A percentile compares a stretch with the other conserved stretches of the same genome.
These are phyloP conservation scores for Wickerhamiella kurtzmanii DNA, from an alignment of 805 yeast species.

Conservation along the genomic window DNA sequence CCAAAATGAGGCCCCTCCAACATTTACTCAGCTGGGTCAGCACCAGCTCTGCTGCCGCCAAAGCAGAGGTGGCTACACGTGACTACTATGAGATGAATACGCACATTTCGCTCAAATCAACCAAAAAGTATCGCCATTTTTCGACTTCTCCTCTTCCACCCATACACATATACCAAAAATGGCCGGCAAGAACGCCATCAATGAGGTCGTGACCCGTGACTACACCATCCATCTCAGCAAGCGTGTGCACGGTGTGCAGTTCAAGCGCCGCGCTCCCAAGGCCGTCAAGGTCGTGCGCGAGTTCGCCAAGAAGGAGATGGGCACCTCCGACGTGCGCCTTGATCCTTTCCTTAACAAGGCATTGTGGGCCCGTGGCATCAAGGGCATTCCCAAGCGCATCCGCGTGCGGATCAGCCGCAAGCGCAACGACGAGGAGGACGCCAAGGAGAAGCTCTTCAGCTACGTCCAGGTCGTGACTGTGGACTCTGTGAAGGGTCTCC, in stretches of 20 bases:
- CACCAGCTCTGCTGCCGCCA: no score
- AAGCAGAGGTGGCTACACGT: neutral
- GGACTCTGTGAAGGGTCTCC: conserved; percentile 91
- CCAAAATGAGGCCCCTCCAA: no score
- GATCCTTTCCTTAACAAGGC: conserved; percentile 98
- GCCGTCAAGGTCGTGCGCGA: conserved; percentile 99
- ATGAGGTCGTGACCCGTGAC: conserved; percentile 99
- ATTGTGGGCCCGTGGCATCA: conserved; percentile 98
- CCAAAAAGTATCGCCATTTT: neutral
- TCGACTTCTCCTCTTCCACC: neutral
- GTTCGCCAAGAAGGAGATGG: conserved; percentile 98
- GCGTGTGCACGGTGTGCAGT: conserved; percentile 97
- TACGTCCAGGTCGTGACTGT: conserved; percentile 95
- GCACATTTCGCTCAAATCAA: neutral
- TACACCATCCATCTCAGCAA: conserved; percentile 99
- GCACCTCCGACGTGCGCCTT: conserved; percentile 96
- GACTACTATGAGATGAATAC: neutral
- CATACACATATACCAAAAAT: conserved; percentile 18
- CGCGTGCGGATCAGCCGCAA: conserved; percentile 98
- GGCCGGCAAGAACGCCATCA: conserved; percentile 58
- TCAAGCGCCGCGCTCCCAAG: conserved; percentile 99
- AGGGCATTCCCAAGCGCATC: conserved; percentile 96
- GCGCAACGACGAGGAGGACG: conserved; percentile 99
- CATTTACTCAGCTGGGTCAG: no score
- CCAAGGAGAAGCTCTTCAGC: conserved; percentile 94